These are phyloP conservation scores for Kwoniella pini DNA, from an alignment of 768 basidiomycete species.

Conservation along the genomic window DNA sequence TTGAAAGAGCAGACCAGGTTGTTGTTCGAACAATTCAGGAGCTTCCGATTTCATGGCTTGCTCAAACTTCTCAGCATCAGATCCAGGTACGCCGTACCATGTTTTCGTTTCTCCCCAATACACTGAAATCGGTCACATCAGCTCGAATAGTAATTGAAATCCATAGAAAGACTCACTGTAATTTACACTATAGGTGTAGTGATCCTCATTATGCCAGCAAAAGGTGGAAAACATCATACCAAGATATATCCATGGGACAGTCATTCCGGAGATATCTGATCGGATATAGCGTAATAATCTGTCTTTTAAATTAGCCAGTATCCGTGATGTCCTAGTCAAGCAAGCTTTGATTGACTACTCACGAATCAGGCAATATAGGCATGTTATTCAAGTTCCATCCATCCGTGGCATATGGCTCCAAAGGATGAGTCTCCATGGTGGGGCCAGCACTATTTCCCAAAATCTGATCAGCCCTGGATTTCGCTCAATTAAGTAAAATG, in stretches of 20 bases:
- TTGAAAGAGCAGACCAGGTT: constrained; percentile 95
- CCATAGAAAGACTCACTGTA: constrained; percentile 70
- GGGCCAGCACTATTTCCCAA: constrained; percentile 79
- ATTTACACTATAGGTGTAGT: constrained; percentile 95
- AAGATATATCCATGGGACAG: constrained; percentile 98
- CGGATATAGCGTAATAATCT: constrained; percentile 89
- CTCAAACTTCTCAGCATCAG: constrained; percentile 93
- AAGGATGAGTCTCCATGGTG: constrained; percentile 87
- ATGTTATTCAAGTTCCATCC: constrained; percentile 98
- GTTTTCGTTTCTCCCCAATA: constrained; percentile 99
- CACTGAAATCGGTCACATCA: constrained; percentile 60
- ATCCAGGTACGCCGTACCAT: constrained; percentile 98
- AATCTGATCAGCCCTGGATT: constrained; percentile 4
- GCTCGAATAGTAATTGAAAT: neutral
- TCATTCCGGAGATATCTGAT: constrained; percentile 99
- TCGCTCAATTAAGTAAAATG: neutral
- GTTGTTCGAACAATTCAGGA: constrained; percentile 95
- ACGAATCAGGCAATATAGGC: constrained; percentile 84
- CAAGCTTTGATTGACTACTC: no score
- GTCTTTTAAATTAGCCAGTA: neutral
- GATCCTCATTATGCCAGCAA: constrained; percentile 99
- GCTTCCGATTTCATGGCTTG: constrained; percentile 91
- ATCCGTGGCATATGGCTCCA: constrained; percentile 81
- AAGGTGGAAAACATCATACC: constrained; percentile 99
- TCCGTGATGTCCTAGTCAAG: no score